A percentile compares a stretch with the other conserved stretches of the same genome.
These are phyloP conservation scores for Candida caryicola DNA, from an alignment of 805 yeast species.

Conservation along the genomic window DNA sequence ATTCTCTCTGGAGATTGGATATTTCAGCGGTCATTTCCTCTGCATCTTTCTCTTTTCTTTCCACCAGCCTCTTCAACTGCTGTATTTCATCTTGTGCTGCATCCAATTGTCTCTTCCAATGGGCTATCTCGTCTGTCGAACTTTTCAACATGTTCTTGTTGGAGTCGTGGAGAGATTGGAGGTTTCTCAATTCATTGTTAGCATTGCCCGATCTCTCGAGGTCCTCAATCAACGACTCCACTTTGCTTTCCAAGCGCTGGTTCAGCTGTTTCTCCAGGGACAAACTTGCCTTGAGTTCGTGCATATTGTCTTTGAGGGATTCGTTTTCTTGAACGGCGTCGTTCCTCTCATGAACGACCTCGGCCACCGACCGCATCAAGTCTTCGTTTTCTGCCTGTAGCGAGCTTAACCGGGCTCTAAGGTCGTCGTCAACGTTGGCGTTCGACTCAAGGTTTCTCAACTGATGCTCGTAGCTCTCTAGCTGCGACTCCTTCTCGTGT, in stretches of 20 bases:
- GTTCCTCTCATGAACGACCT: not conserved
- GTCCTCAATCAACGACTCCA: not conserved
- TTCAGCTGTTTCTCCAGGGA: not conserved
- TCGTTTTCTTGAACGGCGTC: not conserved
- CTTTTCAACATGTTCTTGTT: too few species aligned
- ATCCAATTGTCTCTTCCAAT: not conserved
- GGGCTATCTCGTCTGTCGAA: not conserved
- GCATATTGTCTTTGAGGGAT: not conserved
- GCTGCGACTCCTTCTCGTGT: not conserved
- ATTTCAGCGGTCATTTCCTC: not conserved
- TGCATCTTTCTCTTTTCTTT: not conserved
- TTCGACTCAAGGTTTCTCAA: not conserved
- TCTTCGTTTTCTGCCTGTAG: not conserved
- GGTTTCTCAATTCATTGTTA: not conserved
- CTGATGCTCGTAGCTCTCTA: not conserved
- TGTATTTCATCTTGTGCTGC: conserved; percentile 1
- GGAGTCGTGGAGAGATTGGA: not conserved
- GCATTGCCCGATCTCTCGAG: not conserved
- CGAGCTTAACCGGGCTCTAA: not conserved
- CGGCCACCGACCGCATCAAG: not conserved
- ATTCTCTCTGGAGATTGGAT: not conserved
- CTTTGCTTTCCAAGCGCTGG: not conserved
- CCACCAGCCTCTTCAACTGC: not conserved
- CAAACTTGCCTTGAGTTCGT: not conserved
- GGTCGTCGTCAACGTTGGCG: not conserved